phyloP scores from a whole-genome alignment of 805 yeast species.

The Yamadazyma paraphyllophila region DNA sequence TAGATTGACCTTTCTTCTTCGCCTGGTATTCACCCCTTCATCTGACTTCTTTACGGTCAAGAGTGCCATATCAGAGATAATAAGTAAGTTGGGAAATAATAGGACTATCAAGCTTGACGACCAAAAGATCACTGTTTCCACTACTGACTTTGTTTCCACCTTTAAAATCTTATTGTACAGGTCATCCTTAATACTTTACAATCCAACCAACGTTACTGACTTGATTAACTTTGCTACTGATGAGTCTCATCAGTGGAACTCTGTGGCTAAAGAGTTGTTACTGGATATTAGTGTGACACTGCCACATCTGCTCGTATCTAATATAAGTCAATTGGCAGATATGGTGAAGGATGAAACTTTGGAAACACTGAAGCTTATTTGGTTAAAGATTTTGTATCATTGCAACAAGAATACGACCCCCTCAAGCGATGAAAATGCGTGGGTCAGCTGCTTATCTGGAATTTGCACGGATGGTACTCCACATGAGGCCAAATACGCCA shows the following conservation, averaged over 20 bases:
- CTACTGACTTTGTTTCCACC: constrained; percentile 50
- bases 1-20: constrained; percentile 56
- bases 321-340: constrained; percentile 49
- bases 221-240: constrained; percentile 49
- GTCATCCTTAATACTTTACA: constrained; percentile 58
- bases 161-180: constrained; percentile 62
- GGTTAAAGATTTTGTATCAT: constrained; percentile 57
- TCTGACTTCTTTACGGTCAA: constrained; percentile 59
- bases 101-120: constrained; percentile 43
- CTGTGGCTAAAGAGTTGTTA: constrained; percentile 51
- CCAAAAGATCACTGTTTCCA: constrained; percentile 29
- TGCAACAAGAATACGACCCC: no score
- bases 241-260: constrained; percentile 22
- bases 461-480: constrained; percentile 45
- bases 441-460: no score
- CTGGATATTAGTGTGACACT: constrained; percentile 55
- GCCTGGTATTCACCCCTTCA: constrained; percentile 51
- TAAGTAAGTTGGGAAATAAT: constrained; percentile 52
- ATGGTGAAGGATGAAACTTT: constrained; percentile 23
- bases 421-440: no score
- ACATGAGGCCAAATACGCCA: constrained; percentile 61
- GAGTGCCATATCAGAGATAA: constrained; percentile 63
- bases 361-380: constrained; percentile 26
- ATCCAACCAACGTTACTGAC: constrained; percentile 59
- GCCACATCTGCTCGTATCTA: constrained; percentile 65